Percentiles rank a stretch among this genome's conserved stretches.
Evolutionary conservation across 345 rosid genomes (phyloP).

Genomic region (Arabidopsis arenosa): DNA sequence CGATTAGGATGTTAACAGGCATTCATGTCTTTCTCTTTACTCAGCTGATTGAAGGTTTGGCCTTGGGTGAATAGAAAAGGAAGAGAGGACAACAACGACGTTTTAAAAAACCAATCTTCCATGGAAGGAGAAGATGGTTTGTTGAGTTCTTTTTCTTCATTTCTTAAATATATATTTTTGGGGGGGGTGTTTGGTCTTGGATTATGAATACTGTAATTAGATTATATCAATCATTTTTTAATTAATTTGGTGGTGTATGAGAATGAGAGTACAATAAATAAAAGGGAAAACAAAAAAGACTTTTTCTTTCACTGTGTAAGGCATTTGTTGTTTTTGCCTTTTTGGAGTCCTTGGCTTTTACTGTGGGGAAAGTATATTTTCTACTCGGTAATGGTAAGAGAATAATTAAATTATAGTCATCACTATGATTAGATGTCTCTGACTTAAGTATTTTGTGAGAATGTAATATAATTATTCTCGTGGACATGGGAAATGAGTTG

Average conservation of each 20-base stretch:
- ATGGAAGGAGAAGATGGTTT: constrained; percentile 37
- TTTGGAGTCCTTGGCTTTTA: constrained; percentile 29
- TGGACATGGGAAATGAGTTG: constrained; percentile 37
- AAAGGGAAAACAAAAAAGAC: constrained; percentile 15
- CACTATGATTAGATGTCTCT: constrained; percentile 9
- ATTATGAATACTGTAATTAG: constrained; percentile 47
- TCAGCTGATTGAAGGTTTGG: constrained; percentile 33
- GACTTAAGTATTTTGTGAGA: neutral
- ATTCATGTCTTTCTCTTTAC: neutral
- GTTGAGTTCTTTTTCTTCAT: constrained; percentile 8
- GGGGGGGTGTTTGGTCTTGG: constrained; percentile 32
- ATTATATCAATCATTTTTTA: constrained; percentile 44
- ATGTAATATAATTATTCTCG: constrained; percentile 9
- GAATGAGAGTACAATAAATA: constrained; percentile 39
- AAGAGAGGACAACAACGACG: constrained; percentile 20
- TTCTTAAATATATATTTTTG: constrained; percentile 34
- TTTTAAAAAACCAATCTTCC: neutral
- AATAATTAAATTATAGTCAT: constrained; percentile 6
- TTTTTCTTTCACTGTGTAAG: constrained; percentile 29
- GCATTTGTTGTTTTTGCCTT: neutral
- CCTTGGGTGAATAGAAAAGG: constrained; percentile 32
- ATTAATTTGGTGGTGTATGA: constrained; percentile 48
- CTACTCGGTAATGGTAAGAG: constrained; percentile 5
- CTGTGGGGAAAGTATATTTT: constrained; percentile 33
- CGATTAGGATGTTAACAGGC: neutral